Percentiles rank a stretch among this genome's conserved stretches.
Conservation (phyloP, 1,139 yeast genomes). For the Protomyces inundatus region DNA sequence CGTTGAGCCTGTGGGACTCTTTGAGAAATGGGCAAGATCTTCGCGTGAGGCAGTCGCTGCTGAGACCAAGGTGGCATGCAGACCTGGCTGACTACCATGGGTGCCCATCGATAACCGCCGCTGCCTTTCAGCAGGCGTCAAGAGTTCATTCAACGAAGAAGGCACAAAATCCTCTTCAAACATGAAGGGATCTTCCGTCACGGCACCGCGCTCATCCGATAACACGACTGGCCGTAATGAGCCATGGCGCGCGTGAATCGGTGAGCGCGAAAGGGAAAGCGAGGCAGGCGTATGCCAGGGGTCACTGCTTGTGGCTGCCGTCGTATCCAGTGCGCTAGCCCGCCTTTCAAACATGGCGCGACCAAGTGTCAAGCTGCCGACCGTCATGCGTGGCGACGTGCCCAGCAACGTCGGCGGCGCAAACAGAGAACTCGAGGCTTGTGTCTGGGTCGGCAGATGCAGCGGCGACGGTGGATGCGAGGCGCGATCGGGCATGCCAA, state of each 20-base stretch:
- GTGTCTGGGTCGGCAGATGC: not conserved
- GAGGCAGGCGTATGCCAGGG: not conserved
- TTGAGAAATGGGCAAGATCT: slow-evolving; percentile 1
- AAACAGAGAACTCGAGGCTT: slow-evolving; percentile 18
- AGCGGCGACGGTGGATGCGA: slow-evolving; percentile 18
- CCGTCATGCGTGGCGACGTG: slow-evolving; percentile 8
- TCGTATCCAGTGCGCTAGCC: slow-evolving; percentile 11
- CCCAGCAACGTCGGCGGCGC: slow-evolving; percentile 5
- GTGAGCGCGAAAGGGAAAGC: not conserved
- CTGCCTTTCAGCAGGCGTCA: slow-evolving; percentile 71
- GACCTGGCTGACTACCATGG: not conserved
- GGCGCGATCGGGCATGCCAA: slow-evolving; percentile 27
- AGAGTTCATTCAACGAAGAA: slow-evolving; percentile 60
- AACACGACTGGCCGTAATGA: not conserved
- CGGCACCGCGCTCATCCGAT: slow-evolving; percentile 42
- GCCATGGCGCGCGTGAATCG: not conserved
- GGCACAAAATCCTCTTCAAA: slow-evolving; percentile 75
- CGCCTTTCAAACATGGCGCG: slow-evolving; percentile 25
- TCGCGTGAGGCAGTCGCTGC: not conserved
- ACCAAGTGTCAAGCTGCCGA: slow-evolving; percentile 3
- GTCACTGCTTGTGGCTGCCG: not conserved
- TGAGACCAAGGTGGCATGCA: not conserved
- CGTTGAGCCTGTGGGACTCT: slow-evolving; percentile 15
- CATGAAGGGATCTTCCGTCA: slow-evolving; percentile 36
- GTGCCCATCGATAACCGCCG: slow-evolving; percentile 56